Conservation (phyloP, 768 basidiomycete genomes). For the Collybiopsis luxurians region DNA sequence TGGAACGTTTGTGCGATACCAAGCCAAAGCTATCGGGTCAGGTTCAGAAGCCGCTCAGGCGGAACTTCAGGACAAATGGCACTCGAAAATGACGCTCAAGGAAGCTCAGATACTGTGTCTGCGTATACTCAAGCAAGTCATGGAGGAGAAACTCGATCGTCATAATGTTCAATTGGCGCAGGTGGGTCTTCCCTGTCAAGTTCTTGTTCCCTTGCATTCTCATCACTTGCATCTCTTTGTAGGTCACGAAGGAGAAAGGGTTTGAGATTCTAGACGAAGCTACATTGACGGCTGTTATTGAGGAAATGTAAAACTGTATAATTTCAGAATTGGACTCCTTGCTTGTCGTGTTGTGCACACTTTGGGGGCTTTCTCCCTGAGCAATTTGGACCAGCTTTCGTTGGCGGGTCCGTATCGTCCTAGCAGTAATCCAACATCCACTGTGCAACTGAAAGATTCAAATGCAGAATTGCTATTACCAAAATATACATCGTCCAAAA, state of each 20-base stretch:
- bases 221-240: constrained; percentile 8
- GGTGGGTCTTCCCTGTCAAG: constrained; percentile 39
- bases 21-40: constrained; percentile 98
- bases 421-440: no score
- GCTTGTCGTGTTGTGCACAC: no score
- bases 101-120: constrained; percentile 88
- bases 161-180: constrained; percentile 98
- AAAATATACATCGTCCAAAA: no score
- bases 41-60: constrained; percentile 97
- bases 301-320: constrained; percentile 53
- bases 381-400: no score
- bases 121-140: constrained; percentile 94
- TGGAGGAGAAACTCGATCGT: constrained; percentile 99
- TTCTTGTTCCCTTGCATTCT: background rate
- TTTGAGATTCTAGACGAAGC: constrained; percentile 88
- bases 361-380: no score
- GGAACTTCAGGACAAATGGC: constrained; percentile 96
- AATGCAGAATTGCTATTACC: no score
- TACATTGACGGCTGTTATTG: constrained; percentile 79
- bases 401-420: no score
- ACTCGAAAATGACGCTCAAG: constrained; percentile 89
- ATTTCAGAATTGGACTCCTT: no score
- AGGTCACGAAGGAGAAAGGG: constrained; percentile 84
- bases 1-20: constrained; percentile 94
- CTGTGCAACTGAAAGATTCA: no score